Conservation (phyloP, 2,329 filamentous ascomycete genomes). For the Neodidymelliopsis sp. region DNA sequence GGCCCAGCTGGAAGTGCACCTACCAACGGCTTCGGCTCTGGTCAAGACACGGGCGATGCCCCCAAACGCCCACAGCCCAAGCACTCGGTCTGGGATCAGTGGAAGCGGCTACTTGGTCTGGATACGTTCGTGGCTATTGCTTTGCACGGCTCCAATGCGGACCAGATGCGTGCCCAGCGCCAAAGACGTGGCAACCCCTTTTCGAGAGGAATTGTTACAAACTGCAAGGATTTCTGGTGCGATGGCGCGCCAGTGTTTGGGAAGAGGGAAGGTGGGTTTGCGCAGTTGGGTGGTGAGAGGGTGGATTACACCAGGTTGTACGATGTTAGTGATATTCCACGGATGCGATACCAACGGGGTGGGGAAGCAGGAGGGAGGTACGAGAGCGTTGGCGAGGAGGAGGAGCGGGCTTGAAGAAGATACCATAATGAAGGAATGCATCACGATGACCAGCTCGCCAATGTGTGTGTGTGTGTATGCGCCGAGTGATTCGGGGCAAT, state of each 20-base stretch:
- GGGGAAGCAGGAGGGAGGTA: constrained; percentile 57
- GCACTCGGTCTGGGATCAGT: constrained; percentile 75
- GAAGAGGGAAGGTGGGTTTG: constrained; percentile 74
- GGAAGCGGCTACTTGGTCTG: constrained; percentile 85
- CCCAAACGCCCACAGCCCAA: constrained; percentile 58
- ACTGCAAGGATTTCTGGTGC: constrained; percentile 97
- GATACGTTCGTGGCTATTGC: constrained; percentile 95
- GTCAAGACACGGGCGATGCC: constrained; percentile 59
- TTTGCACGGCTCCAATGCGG: constrained; percentile 69
- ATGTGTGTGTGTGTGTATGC: no score
- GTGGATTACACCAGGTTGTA: constrained; percentile 92
- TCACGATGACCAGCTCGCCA: no score
- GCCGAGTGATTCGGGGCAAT: constrained; percentile 11
- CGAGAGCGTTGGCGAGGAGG: constrained; percentile 62
- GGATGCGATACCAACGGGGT: constrained; percentile 65
- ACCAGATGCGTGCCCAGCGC: constrained; percentile 43
- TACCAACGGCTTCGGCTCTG: constrained; percentile 67
- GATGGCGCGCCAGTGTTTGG: constrained; percentile 85
- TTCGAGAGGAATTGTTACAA: constrained; percentile 80
- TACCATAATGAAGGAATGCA: no score
- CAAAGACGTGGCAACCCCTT: constrained; percentile 77
- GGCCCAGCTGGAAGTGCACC: constrained; percentile 32
- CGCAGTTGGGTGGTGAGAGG: constrained; percentile 76
- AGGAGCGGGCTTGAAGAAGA: constrained; percentile 36
- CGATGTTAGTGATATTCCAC: constrained; percentile 87